phyloP scores from a whole-genome alignment of 345 rosid genomes.

The Brassica napus region DNA sequence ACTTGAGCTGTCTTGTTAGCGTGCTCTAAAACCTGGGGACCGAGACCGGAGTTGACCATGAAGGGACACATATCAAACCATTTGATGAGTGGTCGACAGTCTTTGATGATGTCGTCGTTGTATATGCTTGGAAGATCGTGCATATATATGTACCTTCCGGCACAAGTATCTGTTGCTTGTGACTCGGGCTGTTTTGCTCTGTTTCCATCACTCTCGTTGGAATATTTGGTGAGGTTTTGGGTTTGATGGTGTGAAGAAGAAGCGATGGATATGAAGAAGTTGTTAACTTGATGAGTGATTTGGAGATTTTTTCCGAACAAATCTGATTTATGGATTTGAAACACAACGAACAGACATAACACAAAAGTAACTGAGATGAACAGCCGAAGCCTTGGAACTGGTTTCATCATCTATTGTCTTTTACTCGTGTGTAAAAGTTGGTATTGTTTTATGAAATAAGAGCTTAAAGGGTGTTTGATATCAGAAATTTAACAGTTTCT shows the following conservation, averaged over 20 bases:
- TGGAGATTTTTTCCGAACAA: not conserved
- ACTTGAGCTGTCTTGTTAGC: not conserved
- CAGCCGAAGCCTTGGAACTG: constrained; percentile 22
- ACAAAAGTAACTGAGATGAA: constrained; percentile 16
- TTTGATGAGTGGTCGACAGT: constrained; percentile 31
- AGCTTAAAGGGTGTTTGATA: constrained; percentile 1
- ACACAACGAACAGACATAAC: constrained; percentile 28
- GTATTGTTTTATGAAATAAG: not conserved
- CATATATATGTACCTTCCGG: constrained; percentile 44
- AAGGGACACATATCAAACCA: constrained; percentile 35
- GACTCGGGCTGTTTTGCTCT: not conserved
- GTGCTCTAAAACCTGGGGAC: constrained; percentile 32
- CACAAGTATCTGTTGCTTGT: constrained; percentile 31
- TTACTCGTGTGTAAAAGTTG: not conserved
- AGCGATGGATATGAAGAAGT: constrained; percentile 33
- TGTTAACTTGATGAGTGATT: constrained; percentile 30
- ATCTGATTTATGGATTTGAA: constrained; percentile 16
- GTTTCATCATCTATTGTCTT: constrained; percentile 28
- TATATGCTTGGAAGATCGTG: constrained; percentile 44
- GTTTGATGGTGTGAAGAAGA: constrained; percentile 26
- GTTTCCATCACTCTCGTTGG: not conserved
- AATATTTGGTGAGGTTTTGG: constrained; percentile 14
- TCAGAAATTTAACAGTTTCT: not conserved
- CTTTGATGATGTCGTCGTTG: constrained; percentile 41
- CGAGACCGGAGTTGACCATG: constrained; percentile 45